A percentile compares a stretch with the other conserved stretches of the same genome.
These are phyloP conservation scores for Pochonia chlamydosporia DNA, from an alignment of 2,329 filamentous ascomycete species.

Conservation along the genomic window DNA sequence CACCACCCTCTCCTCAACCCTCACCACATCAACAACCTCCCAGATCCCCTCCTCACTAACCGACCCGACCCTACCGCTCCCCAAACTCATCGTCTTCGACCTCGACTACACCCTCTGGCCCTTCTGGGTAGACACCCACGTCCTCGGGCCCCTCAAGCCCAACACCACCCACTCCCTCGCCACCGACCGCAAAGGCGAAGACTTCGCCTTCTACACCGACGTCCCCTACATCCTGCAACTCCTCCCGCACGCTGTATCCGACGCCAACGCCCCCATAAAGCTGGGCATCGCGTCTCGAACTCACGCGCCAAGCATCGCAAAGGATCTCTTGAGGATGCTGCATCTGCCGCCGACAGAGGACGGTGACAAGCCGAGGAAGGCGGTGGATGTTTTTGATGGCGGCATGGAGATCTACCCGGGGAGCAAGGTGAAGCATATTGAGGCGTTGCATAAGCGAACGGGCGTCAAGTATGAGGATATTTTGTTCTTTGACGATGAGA, in stretches of 20 bases:
- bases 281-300: constrained; percentile 80
- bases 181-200: constrained; percentile 56
- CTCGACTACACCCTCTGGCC: constrained; percentile 99
- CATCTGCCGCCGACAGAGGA: constrained; percentile 39
- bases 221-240: constrained; percentile 59
- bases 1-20: background rate
- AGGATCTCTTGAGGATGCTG: constrained; percentile 73
- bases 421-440: constrained; percentile 82
- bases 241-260: constrained; percentile 35
- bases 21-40: constrained; percentile 1
- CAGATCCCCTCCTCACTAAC: constrained; percentile 36
- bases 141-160: constrained; percentile 62
- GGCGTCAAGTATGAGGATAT: constrained; percentile 74
- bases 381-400: constrained; percentile 55
- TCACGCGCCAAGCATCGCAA: constrained; percentile 68
- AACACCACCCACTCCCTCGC: constrained; percentile 36
- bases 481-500: constrained; percentile 94
- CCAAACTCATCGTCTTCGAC: constrained; percentile 84
- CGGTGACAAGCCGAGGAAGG: constrained; percentile 32
- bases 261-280: constrained; percentile 25
- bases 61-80: constrained; percentile 59
- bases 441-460: constrained; percentile 63
- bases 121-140: constrained; percentile 96
- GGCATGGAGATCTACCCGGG: constrained; percentile 66
- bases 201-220: constrained; percentile 64